A percentile compares a stretch with the other conserved stretches of the same genome.
phyloP scores from a whole-genome alignment of 2,329 filamentous ascomycete genomes.

The Remersonia thermophila region DNA sequence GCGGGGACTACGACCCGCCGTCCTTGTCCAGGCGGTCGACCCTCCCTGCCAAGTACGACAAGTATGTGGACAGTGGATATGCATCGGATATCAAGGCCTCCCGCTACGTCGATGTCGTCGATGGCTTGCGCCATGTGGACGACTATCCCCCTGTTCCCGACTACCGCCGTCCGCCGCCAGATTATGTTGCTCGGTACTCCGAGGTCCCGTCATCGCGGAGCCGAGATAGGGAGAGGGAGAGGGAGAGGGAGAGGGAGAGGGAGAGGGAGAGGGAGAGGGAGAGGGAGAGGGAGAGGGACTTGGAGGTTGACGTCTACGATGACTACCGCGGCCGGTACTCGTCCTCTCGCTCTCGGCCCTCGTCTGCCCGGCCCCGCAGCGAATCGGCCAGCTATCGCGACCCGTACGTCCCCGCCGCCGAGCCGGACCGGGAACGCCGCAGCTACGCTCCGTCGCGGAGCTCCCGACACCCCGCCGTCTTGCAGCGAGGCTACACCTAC shows the following conservation, averaged over 20 bases:
- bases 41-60: slow-evolving; percentile 26
- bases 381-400: slow-evolving; percentile 25
- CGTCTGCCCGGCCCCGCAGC: slow-evolving; percentile 28
- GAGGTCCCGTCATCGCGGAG: slow-evolving; percentile 19
- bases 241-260: no score
- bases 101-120: slow-evolving; percentile 27
- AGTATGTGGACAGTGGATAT: slow-evolving; percentile 17
- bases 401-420: slow-evolving; percentile 29
- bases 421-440: slow-evolving; percentile 19
- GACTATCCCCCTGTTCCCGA: slow-evolving; percentile 20
- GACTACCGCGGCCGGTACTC: slow-evolving; percentile 29
- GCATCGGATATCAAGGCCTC: slow-evolving; percentile 9
- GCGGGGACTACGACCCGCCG: slow-evolving; percentile 30
- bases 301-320: slow-evolving; percentile 28
- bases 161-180: slow-evolving; percentile 25
- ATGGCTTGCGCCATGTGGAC: slow-evolving; percentile 28
- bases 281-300: no score
- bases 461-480: slow-evolving; percentile 17
- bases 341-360: slow-evolving; percentile 26
- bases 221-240: slow-evolving; percentile 24
- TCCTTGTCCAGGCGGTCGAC: slow-evolving; percentile 32
- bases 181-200: slow-evolving; percentile 26
- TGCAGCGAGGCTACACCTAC: slow-evolving; percentile 22
- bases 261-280: no score
- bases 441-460: slow-evolving; percentile 28